Base-by-base conservation (phyloP, 1,284 basidiomycete species). In the Ceratobasidium sp. region DNA sequence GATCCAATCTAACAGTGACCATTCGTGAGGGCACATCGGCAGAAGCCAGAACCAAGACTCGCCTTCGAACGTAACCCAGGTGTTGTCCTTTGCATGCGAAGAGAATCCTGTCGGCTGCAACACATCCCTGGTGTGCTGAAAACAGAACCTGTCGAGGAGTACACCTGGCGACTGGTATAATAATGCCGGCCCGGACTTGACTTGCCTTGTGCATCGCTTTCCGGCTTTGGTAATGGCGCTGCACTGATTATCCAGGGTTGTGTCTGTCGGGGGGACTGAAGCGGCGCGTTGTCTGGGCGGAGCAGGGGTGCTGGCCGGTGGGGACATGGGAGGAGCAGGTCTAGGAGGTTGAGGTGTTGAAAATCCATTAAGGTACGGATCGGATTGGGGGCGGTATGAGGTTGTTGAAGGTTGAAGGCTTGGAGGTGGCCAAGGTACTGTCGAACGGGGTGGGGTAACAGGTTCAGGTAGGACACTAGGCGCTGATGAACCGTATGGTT, bases 161-260 rank as follows among this genome's bases (percentile, higher is more conserved):
- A 84, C 82, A 58, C 82, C 82, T 29, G 81, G 83, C 24, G 49
- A 56, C 31, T 59, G 74, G 63, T 79, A 78, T 13, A 82, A 80
- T 53, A 87, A 81, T 1, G 85, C 83, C 41, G 84, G 81, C 1
- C 84, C 83, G 19, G 83, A 79, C 77, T 88, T 90, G 48, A 92
- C 86, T 78, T 83, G 83, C 66, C 90, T 86, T 62, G 84, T 85
- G 78, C 92, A 94, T 37, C 83, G 86, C 77, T 86, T 87, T 8
- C 88, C 88, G 13, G 86, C 83, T 79, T 88, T 89, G n/a, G 91
- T 93, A 41, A 86, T 83, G 3, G 88, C 90, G 76, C 84, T 83
- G 78, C 92, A 93, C 78, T 87, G 89, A 13, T 83, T 75, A 41
- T 68, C 65, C 22, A 49, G 65, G 2, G 34, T 34, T 54, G 48